Percentiles rank a stretch among this genome's conserved stretches.
phyloP scores from a whole-genome alignment of 2,329 filamentous ascomycete species.

The Verticillium nubilum region DNA sequence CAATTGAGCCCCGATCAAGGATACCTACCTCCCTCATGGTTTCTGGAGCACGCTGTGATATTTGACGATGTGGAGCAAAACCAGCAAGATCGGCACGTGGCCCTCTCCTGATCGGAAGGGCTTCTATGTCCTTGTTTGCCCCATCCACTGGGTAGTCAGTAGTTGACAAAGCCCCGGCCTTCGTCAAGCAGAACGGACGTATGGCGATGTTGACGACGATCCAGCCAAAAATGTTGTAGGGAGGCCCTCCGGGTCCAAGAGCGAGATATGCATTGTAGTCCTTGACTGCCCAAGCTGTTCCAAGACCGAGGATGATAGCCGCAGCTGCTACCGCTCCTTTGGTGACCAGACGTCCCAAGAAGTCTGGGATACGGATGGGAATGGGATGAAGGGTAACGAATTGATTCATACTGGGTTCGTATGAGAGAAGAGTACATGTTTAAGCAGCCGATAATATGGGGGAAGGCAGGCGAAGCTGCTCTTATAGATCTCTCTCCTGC shows the following conservation, averaged over 20 bases:
- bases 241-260: constrained; percentile 37
- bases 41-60: constrained; percentile 9
- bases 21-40: constrained; percentile 1
- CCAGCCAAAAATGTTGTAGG: constrained; percentile 36
- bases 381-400: background rate
- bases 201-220: constrained; percentile 15
- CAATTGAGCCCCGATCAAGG: background rate
- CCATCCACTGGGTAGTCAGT: constrained; percentile 6
- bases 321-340: background rate
- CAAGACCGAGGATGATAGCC: background rate
- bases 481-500: no score
- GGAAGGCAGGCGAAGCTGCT: no score
- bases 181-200: constrained; percentile 7
- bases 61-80: constrained; percentile 8
- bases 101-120: background rate
- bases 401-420: background rate
- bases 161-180: constrained; percentile 1
- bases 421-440: no score
- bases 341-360: background rate
- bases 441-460: no score
- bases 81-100: constrained; percentile 4
- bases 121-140: background rate
- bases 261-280: constrained; percentile 33
- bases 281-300: background rate
- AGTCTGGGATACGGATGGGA: background rate